Evolutionary conservation across 345 rosid genomes (phyloP).

Genomic region (Schrenkiella parvula): DNA sequence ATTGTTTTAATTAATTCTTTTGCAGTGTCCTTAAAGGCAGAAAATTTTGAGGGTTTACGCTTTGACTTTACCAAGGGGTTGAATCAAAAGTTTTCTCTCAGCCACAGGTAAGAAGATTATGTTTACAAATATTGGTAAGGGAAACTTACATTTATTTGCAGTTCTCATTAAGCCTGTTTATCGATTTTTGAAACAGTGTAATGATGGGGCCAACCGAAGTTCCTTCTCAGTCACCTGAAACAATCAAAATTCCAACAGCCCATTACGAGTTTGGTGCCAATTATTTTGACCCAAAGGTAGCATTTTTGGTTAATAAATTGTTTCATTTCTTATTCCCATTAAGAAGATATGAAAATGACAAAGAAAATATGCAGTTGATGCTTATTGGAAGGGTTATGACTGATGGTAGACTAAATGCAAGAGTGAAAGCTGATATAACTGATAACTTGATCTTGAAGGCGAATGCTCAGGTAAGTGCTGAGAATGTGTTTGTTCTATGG

Average conservation of each 20-base stretch:
- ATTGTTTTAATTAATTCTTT: constrained; percentile 9
- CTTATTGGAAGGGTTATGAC: constrained; percentile 87
- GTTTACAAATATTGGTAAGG: not conserved
- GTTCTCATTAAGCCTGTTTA: constrained; percentile 3
- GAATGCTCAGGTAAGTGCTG: constrained; percentile 63
- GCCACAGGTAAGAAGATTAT: constrained; percentile 59
- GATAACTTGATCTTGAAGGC: constrained; percentile 74
- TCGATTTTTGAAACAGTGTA: constrained; percentile 46
- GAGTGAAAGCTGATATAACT: constrained; percentile 83
- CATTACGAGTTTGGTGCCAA: constrained; percentile 96
- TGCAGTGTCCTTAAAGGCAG: constrained; percentile 96
- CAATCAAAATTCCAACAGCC: constrained; percentile 82
- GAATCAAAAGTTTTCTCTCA: constrained; percentile 78
- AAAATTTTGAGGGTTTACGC: constrained; percentile 89
- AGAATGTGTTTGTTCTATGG: not conserved
- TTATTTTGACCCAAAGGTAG: constrained; percentile 61
- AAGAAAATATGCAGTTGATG: constrained; percentile 55
- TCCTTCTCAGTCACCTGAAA: constrained; percentile 86
- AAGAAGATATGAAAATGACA: constrained; percentile 10
- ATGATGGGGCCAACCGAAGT: constrained; percentile 89
- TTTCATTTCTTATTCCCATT: not conserved
- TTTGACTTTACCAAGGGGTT: constrained; percentile 90
- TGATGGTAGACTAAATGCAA: constrained; percentile 85
- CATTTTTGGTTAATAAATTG: not conserved
- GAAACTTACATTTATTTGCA: not conserved